Conservation (phyloP, 495 filamentous ascomycete genomes). For the Penicillium canariense region DNA sequence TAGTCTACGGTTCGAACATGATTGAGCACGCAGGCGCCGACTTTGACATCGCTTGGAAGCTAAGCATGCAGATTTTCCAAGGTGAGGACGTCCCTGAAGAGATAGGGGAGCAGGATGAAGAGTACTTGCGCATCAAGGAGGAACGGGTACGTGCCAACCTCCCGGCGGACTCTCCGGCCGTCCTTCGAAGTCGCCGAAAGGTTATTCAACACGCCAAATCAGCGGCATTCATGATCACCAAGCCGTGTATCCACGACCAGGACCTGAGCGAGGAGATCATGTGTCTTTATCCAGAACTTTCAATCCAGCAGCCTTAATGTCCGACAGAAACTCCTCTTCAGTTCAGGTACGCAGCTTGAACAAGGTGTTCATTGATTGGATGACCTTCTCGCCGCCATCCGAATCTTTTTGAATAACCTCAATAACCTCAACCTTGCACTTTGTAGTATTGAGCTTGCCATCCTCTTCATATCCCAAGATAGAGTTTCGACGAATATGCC, state of each 20-base stretch:
- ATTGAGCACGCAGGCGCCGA: not conserved
- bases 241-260: constrained; percentile 14
- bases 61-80: constrained; percentile 4
- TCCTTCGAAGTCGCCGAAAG: constrained; percentile 26
- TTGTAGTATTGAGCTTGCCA: too few relatives aligned
- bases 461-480: too few relatives aligned
- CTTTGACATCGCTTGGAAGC: not conserved
- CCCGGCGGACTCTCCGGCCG: not conserved
- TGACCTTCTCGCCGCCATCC: too few relatives aligned
- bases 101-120: not conserved
- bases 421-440: too few relatives aligned
- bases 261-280: constrained; percentile 30
- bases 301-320: too few relatives aligned
- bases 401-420: too few relatives aligned
- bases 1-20: constrained; percentile 15
- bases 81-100: constrained; percentile 1
- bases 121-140: not conserved
- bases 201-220: constrained; percentile 38
- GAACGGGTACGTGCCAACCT: not conserved
- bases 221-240: constrained; percentile 21
- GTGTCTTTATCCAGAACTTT: too few relatives aligned
- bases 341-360: too few relatives aligned
- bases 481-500: too few relatives aligned
- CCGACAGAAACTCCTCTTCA: too few relatives aligned
- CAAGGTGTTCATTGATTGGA: too few relatives aligned